A percentile compares a stretch with the other conserved stretches of the same genome.
phyloP scores from a whole-genome alignment of 2,329 filamentous ascomycete genomes.

The Fusarium sp. region DNA sequence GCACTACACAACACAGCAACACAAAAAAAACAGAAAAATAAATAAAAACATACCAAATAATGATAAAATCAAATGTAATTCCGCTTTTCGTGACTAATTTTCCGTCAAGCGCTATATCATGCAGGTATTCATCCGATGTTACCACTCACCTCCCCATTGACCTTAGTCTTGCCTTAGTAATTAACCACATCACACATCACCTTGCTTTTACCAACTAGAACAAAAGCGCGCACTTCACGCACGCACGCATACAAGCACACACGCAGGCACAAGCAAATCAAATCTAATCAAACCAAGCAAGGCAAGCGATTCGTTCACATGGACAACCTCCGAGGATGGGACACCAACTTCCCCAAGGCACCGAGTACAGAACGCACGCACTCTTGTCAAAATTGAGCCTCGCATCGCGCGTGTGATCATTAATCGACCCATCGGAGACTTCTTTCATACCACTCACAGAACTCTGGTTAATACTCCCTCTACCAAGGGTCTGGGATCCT shows the following conservation, averaged over 20 bases:
- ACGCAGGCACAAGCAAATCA: slow-evolving; percentile 1
- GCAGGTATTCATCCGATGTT: slow-evolving; percentile 34
- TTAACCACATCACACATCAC: slow-evolving; percentile 21
- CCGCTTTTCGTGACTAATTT: slow-evolving; percentile 11
- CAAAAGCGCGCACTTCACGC: neutral
- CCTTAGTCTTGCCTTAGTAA: slow-evolving; percentile 25
- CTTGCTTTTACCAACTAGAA: slow-evolving; percentile 3
- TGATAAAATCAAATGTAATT: neutral
- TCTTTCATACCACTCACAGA: slow-evolving; percentile 29
- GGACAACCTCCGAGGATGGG: slow-evolving; percentile 21
- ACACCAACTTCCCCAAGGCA: neutral
- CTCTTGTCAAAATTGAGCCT: slow-evolving; percentile 12
- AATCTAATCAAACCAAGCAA: neutral
- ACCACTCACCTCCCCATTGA: slow-evolving; percentile 27
- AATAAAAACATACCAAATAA: neutral
- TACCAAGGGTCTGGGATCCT: slow-evolving; percentile 40
- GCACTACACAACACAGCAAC: neutral
- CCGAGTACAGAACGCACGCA: neutral
- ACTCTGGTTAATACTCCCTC: slow-evolving; percentile 28
- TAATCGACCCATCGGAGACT: slow-evolving; percentile 35
- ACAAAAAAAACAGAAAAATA: neutral
- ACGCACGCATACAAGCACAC: neutral
- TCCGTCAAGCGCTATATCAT: slow-evolving; percentile 22
- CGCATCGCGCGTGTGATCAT: slow-evolving; percentile 36
- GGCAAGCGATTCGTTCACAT: slow-evolving; percentile 29